These are phyloP conservation scores for Crepidotus variabilis DNA, from an alignment of 768 basidiomycete species.

Conservation along the genomic window DNA sequence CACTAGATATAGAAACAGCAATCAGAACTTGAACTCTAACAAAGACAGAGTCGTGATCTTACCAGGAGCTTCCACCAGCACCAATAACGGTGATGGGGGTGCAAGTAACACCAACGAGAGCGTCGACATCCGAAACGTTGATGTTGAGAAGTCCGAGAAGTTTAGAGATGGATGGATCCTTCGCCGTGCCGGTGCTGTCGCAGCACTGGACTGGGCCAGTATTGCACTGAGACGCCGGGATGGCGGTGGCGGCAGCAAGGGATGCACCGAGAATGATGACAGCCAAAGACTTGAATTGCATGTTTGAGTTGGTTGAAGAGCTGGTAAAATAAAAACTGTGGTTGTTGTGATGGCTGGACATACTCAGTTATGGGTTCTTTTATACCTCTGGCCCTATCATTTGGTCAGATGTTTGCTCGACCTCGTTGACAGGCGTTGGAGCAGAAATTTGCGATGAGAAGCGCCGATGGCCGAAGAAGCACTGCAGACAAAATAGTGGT, in stretches of 20 bases:
- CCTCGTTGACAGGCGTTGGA: no score
- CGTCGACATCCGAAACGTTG: conserved; percentile 8
- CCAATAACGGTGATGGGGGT: conserved; percentile 17
- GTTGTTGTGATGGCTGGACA: no score
- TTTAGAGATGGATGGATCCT: not conserved
- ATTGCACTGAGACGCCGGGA: conserved; percentile 17
- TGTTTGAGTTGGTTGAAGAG: not conserved
- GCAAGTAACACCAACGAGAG: conserved; percentile 15
- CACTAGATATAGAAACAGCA: conserved; percentile 5
- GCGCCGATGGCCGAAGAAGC: no score
- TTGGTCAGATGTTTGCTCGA: no score
- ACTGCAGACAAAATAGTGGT: no score
- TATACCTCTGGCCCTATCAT: no score
- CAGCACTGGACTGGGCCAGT: conserved; percentile 24
- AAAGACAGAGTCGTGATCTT: not conserved
- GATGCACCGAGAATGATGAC: conserved; percentile 6
- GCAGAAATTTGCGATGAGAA: no score
- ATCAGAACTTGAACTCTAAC: not conserved
- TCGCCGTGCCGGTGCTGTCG: conserved; percentile 12
- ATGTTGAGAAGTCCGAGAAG: conserved; percentile 20
- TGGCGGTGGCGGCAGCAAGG: conserved; percentile 15
- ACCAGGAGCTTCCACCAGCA: conserved; percentile 9
- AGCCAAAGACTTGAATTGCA: conserved; percentile 13
- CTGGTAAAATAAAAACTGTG: not conserved
- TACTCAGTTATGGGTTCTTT: no score